phyloP scores from a whole-genome alignment of 139 green algal species.

The Tetraselmis chui region DNA sequence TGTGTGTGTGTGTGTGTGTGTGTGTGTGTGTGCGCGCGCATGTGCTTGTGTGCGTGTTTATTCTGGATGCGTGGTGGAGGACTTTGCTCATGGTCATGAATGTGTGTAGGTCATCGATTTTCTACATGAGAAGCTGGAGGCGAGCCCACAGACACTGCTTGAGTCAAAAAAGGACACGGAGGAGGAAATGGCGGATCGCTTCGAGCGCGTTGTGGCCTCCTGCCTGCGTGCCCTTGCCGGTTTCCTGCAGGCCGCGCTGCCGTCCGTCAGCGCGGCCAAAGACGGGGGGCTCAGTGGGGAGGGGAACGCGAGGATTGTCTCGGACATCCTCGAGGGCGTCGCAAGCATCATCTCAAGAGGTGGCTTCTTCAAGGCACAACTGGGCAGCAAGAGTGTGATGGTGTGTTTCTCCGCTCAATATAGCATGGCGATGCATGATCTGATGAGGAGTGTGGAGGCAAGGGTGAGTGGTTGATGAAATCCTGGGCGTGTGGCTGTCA shows the following conservation, averaged over 20 bases:
- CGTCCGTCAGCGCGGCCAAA: too few species aligned
- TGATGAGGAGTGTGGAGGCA: too few species aligned
- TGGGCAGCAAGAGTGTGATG: background rate
- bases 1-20: too few species aligned
- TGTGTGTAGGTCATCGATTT: background rate
- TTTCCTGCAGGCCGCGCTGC: background rate
- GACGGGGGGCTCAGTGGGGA: background rate
- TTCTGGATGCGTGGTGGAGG: too few species aligned
- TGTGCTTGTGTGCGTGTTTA: too few species aligned
- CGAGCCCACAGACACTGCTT: background rate
- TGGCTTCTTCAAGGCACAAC: background rate
- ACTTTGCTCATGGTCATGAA: too few species aligned
- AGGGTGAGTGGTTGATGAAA: too few species aligned
- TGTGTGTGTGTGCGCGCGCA: too few species aligned
- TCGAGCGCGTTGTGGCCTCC: background rate
- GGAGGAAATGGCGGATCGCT: background rate
- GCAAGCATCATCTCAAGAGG: background rate
- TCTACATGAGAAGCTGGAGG: background rate
- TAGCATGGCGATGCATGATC: too few species aligned
- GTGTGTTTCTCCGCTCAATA: background rate
- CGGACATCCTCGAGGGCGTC: background rate
- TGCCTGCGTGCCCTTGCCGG: background rate
- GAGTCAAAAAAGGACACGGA: background rate
- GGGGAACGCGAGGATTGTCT: too few species aligned
- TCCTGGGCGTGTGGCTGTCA: too few species aligned